Conservation (phyloP, 257 asterid genomes). For the Solanum infundibuliforme region DNA sequence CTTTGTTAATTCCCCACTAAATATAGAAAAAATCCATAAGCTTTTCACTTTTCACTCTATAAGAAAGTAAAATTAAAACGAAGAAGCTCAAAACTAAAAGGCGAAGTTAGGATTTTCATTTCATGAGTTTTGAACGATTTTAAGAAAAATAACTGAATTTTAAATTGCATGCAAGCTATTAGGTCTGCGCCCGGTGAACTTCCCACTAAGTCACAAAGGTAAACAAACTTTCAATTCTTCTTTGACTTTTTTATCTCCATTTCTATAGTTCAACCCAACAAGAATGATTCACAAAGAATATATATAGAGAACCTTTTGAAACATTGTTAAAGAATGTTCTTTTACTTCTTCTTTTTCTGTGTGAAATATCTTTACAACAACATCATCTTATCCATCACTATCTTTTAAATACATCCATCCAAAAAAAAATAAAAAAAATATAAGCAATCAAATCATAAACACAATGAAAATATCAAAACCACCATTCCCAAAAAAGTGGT, state of each 20-base stretch:
- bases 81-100: not conserved
- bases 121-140: not conserved
- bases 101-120: not conserved
- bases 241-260: not conserved
- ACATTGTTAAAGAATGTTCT: constrained; percentile 5
- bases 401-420: not conserved
- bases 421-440: not conserved
- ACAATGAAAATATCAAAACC: constrained; percentile 8
- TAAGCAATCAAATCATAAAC: constrained; percentile 14
- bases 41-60: not conserved
- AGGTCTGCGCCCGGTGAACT: accelerated
- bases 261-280: not conserved
- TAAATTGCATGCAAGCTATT: accelerated
- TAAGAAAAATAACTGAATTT: not conserved
- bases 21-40: not conserved
- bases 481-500: constrained; percentile 8
- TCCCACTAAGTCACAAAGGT: not conserved
- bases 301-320: not conserved
- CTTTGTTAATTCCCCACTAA: not conserved
- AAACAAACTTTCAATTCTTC: not conserved
- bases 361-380: not conserved
- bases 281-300: not conserved
- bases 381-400: not conserved
- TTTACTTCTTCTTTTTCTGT: not conserved
- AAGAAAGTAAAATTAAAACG: not conserved